Evolutionary conservation across 192 early-diverging fungal species (phyloP).

Genomic region (Thamnidium elegans): DNA sequence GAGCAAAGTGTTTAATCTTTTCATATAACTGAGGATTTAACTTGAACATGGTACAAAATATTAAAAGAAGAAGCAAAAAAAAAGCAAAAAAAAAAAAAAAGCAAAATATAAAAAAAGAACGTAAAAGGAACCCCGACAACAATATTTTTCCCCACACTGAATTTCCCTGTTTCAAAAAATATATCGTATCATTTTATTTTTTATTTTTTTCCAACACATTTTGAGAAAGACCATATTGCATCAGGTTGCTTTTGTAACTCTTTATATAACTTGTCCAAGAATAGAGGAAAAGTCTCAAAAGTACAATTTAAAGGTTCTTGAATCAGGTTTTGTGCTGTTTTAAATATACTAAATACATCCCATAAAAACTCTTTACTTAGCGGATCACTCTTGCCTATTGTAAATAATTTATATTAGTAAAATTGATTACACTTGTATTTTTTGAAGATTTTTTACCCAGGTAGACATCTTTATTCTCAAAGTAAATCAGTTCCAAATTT

Average conservation of each 20-base stretch:
- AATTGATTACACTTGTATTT: background rate
- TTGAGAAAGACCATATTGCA: conserved; percentile 17
- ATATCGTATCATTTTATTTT: too few relatives aligned
- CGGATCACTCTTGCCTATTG: conserved; percentile 1
- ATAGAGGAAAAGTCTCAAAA: background rate
- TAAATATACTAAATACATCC: conserved; percentile 16
- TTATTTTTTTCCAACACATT: conserved; percentile 11
- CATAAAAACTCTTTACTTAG: conserved; percentile 23
- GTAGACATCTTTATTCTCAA: conserved; percentile 13
- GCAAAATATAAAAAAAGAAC: background rate
- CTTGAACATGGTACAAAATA: conserved; percentile 31
- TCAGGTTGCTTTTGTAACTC: conserved; percentile 14
- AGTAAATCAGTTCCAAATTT: conserved; percentile 5
- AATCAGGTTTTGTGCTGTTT: conserved; percentile 7
- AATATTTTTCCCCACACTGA: too few relatives aligned
- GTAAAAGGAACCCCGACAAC: too few relatives aligned
- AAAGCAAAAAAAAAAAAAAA: conserved; percentile 9
- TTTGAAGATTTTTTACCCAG: conserved; percentile 23
- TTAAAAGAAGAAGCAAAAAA: background rate
- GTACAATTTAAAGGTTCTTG: background rate
- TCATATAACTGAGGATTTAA: conserved; percentile 61
- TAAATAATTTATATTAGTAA: background rate
- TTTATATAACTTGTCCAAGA: conserved; percentile 9
- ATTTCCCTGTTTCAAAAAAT: too few relatives aligned
- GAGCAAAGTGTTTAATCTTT: conserved; percentile 77